phyloP scores from a whole-genome alignment of 1,139 yeast genomes.

The Yamadazyma spencermartinsiae region DNA sequence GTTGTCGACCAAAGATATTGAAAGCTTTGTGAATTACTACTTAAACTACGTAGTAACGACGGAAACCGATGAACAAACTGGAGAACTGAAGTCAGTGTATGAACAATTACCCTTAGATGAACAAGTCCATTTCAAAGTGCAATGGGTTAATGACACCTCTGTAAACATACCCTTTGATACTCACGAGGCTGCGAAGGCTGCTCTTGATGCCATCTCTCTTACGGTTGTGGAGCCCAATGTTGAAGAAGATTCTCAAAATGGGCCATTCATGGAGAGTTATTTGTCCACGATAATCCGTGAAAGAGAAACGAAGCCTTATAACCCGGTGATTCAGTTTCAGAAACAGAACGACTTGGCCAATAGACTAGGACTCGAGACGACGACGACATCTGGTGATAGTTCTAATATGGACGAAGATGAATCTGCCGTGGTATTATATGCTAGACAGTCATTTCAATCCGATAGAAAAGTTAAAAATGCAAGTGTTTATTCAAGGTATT shows the following conservation, averaged over 20 bases:
- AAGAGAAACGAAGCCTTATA: constrained; percentile 39
- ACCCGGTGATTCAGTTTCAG: constrained; percentile 37
- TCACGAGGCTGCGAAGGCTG: constrained; percentile 44
- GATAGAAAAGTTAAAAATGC: constrained; percentile 65
- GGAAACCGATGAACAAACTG: constrained; percentile 22
- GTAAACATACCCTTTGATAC: constrained; percentile 55
- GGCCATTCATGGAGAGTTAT: constrained; percentile 14
- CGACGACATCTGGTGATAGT: constrained; percentile 14
- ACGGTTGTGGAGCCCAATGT: constrained; percentile 21
- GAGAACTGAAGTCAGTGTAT: constrained; percentile 20
- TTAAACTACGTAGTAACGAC: constrained; percentile 33
- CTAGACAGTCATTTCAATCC: constrained; percentile 52
- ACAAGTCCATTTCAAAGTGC: constrained; percentile 45
- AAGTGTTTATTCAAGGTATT: constrained; percentile 61
- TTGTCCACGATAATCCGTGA: constrained; percentile 31
- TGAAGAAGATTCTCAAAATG: too few species aligned
- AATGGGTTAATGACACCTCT: constrained; percentile 71
- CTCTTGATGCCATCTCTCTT: constrained; percentile 34
- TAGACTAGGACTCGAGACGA: constrained; percentile 27
- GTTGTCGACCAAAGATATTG: constrained; percentile 64
- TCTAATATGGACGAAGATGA: constrained; percentile 45
- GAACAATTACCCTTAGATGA: constrained; percentile 29
- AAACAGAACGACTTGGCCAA: constrained; percentile 32
- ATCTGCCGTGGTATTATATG: constrained; percentile 38
- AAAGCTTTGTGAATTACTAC: constrained; percentile 52